Percentiles rank a stretch among this genome's conserved stretches.
phyloP scores from a whole-genome alignment of 169 alveolate genomes.

The Plasmodium sp. region DNA sequence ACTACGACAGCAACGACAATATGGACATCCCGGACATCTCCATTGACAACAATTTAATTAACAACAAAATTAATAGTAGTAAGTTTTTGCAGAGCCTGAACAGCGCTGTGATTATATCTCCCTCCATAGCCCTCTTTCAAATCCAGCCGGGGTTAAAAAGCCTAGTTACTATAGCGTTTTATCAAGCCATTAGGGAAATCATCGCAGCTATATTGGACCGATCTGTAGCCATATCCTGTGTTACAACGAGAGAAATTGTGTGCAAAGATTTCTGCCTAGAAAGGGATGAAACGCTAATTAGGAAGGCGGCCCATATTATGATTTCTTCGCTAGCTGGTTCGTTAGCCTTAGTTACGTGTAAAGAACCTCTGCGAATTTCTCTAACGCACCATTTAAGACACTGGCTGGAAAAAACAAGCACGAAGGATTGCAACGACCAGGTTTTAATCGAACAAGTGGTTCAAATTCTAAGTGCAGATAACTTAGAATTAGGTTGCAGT shows the following conservation, averaged over 20 bases:
- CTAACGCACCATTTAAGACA: slow-evolving; percentile 92
- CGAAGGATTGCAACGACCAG: slow-evolving; percentile 89
- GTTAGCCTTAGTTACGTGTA: slow-evolving; percentile 96
- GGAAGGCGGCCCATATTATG: slow-evolving; percentile 93
- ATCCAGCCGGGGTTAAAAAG: slow-evolving; percentile 90
- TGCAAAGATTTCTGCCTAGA: slow-evolving; percentile 97
- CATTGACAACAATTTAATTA: neutral
- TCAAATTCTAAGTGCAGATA: slow-evolving; percentile 92
- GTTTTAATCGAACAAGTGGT: slow-evolving; percentile 92
- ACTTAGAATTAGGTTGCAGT: slow-evolving; percentile 95
- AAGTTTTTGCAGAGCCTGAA: slow-evolving; percentile 76
- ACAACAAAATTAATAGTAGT: slow-evolving; percentile 17
- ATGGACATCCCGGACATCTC: neutral
- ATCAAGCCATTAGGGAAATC: slow-evolving; percentile 95
- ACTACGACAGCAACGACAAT: slow-evolving; percentile 1
- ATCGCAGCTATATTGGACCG: slow-evolving; percentile 93
- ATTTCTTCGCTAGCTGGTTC: slow-evolving; percentile 95
- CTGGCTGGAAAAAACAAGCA: slow-evolving; percentile 85
- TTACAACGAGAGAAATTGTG: slow-evolving; percentile 96
- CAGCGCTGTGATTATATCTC: slow-evolving; percentile 86
- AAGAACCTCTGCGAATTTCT: slow-evolving; percentile 95
- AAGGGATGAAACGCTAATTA: slow-evolving; percentile 91
- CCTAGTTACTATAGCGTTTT: slow-evolving; percentile 96
- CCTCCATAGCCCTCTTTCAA: slow-evolving; percentile 91
- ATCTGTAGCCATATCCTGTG: slow-evolving; percentile 95